Conservation (phyloP, 352 stramenopile species). For the Plasmopara halstedii region DNA sequence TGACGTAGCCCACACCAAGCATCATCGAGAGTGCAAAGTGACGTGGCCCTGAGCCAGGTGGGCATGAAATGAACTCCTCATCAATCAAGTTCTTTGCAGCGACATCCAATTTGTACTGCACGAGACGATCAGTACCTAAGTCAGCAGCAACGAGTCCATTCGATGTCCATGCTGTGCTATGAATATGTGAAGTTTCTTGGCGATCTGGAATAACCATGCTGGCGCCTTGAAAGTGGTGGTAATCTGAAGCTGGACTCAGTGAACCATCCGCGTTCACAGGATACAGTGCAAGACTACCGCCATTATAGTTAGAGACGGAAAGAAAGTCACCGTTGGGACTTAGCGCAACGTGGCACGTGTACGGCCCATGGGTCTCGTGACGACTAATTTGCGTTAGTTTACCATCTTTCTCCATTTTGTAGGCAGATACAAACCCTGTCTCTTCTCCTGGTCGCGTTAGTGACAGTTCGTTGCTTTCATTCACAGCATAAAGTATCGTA, state of each 20-base stretch:
- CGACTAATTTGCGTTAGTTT: constrained; percentile 35
- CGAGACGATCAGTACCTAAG: constrained; percentile 59
- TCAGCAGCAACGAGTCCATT: constrained; percentile 44
- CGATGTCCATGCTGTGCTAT: constrained; percentile 64
- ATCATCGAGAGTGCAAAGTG: constrained; percentile 65
- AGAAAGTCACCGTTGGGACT: constrained; percentile 42
- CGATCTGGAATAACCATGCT: constrained; percentile 46
- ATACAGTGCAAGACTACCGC: constrained; percentile 43
- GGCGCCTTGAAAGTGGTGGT: constrained; percentile 34
- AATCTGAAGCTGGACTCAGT: constrained; percentile 30
- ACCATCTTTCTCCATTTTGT: constrained; percentile 35
- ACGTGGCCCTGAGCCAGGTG: constrained; percentile 49
- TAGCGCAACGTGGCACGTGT: constrained; percentile 57
- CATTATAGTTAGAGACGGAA: constrained; percentile 66
- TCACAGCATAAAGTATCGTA: constrained; percentile 52
- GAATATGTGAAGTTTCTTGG: constrained; percentile 67
- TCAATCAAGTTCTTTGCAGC: constrained; percentile 32
- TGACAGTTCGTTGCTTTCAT: constrained; percentile 53
- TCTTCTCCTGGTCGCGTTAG: constrained; percentile 13
- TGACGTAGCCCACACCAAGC: constrained; percentile 51
- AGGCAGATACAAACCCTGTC: constrained; percentile 55
- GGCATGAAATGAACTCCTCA: constrained; percentile 32
- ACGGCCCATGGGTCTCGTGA: constrained; percentile 47
- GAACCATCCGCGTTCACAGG: constrained; percentile 52
- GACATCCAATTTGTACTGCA: constrained; percentile 48